Base-by-base conservation (phyloP, 1,139 yeast genomes). In the Yamadazyma epiphylla region DNA sequence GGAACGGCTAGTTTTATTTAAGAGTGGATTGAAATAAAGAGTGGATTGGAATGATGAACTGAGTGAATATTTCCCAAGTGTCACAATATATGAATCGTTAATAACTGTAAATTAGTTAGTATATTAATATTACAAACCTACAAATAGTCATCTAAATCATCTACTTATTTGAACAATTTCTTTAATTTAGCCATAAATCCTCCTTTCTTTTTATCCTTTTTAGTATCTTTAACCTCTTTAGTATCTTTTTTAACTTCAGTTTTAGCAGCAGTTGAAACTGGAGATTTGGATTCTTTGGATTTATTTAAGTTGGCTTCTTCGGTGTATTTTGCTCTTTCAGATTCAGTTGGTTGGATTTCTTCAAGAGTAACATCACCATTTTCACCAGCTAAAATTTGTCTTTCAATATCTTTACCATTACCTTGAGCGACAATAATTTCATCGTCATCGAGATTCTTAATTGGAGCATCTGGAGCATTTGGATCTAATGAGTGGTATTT, bases 101-200 rank as follows among this genome's bases (percentile, higher is more conserved):
- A n/a, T n/a, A n/a, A n/a, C 29, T 41, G 29, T 32, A 22, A 29
- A 29, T 21, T 17, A 28, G 17, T n/a, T 12, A 7, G 10, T 17
- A 17, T 17, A 17, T 17, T 17, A 25, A 12, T 25, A 25, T 25
- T 25, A 25, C 27, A 24, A n/a, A n/a, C n/a, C n/a, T n/a, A n/a
- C n/a, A n/a, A n/a, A n/a, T n/a, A n/a, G n/a, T n/a, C 20, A 7
- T 7, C 15, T 14, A 6, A 25, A 21, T 21, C 25, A 13, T 23
- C 16, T 19, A 26, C 22, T 34, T 50, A 64, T 36, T 48, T 53
- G 43, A 70, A 60, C 23, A 66, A 44, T 47, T 64, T 71, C 56
- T 70, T 72, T 39, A 72, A 48, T 46, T 67, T 71, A 28, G 74
- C 56, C 28, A 70, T 53, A 31, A 68, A 56, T 13, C 74, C 66